Conservation (phyloP, 2,329 filamentous ascomycete genomes). For the Ustulina deusta region DNA sequence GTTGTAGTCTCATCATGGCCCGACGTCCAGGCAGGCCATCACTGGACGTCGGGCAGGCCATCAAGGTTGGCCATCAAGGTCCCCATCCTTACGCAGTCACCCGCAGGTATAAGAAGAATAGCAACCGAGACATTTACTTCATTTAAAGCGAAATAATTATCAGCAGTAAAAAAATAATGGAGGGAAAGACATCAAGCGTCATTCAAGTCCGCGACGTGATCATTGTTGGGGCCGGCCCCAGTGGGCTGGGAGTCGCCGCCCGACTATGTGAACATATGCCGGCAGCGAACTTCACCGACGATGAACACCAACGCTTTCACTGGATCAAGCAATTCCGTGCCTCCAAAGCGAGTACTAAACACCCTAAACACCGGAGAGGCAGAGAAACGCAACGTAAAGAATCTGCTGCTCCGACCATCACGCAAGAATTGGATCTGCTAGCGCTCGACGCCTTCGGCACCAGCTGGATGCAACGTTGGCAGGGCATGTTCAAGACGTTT, state of each 20-base stretch:
- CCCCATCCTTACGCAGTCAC: neutral
- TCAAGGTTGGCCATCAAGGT: constrained; percentile 38
- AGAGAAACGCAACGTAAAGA: constrained; percentile 50
- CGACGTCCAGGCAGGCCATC: too few relatives aligned
- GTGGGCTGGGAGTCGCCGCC: constrained; percentile 78
- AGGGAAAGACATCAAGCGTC: constrained; percentile 31
- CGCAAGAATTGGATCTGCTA: constrained; percentile 58
- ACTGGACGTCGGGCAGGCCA: too few relatives aligned
- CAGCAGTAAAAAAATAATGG: constrained; percentile 33
- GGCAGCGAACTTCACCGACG: constrained; percentile 84
- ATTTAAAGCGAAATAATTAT: constrained; percentile 10
- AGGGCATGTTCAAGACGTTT: constrained; percentile 74
- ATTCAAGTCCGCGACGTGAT: constrained; percentile 71
- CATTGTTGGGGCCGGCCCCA: constrained; percentile 80
- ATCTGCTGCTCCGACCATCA: constrained; percentile 42
- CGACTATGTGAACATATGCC: constrained; percentile 78
- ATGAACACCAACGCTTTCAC: constrained; percentile 84
- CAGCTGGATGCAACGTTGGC: constrained; percentile 78
- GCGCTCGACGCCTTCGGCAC: constrained; percentile 75
- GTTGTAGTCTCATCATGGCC: neutral
- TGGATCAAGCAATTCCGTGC: constrained; percentile 75
- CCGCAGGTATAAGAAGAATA: constrained; percentile 16
- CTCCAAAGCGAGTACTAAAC: constrained; percentile 68
- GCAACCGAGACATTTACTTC: neutral
- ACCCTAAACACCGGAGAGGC: constrained; percentile 57